These are phyloP conservation scores for Stephania cephalantha DNA, from an alignment of 164 flowering plant species.

Conservation along the genomic window DNA sequence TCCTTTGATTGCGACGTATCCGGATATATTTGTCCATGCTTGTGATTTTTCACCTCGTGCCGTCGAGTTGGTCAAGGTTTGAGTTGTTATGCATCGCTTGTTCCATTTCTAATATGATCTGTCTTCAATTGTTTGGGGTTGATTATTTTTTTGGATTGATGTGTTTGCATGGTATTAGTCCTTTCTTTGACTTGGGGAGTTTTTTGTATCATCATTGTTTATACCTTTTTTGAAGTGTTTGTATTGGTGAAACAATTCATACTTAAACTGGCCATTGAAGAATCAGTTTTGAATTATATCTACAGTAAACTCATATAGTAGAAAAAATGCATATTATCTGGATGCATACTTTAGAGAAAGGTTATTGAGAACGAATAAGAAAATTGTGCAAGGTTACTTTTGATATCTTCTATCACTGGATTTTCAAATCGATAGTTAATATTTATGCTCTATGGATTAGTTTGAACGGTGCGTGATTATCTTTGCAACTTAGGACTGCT, in stretches of 20 bases:
- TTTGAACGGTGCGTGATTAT: not conserved
- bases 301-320: not conserved
- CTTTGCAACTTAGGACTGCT: not conserved
- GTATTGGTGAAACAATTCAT: not conserved
- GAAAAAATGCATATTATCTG: not conserved
- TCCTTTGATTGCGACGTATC: slow-evolving; percentile 73
- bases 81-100: slow-evolving; percentile 4
- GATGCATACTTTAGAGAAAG: not conserved
- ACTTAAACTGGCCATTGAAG: not conserved
- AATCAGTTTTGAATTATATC: not conserved
- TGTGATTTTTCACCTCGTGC: slow-evolving; percentile 98
- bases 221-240: not conserved
- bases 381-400: not conserved
- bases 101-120: not conserved
- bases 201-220: not conserved
- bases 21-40: slow-evolving; percentile 71
- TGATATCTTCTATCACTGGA: not conserved
- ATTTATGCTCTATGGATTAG: not conserved
- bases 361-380: not conserved
- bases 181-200: not conserved
- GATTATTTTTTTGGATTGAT: not conserved
- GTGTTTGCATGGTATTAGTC: not conserved
- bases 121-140: not conserved
- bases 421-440: not conserved
- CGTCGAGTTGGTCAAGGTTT: slow-evolving; percentile 81